Conservation (phyloP, 2,329 filamentous ascomycete genomes). For the Sclerotinia glacialis region DNA sequence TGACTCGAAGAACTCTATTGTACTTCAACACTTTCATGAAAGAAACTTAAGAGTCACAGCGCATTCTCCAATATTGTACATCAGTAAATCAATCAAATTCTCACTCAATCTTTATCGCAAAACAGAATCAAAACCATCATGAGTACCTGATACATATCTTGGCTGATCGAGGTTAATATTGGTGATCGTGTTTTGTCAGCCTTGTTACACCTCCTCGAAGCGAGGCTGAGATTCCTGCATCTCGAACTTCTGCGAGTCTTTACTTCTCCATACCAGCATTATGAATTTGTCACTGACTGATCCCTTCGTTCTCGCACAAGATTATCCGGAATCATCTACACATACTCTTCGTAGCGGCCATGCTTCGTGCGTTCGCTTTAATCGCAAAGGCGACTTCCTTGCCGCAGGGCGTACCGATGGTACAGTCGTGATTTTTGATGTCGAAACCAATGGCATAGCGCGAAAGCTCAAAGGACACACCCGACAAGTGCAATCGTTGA, state of each 20-base stretch:
- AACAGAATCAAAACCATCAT: neutral
- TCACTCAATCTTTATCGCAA: neutral
- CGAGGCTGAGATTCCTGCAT: constrained; percentile 14
- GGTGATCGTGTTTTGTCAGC: neutral
- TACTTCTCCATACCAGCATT: constrained; percentile 24
- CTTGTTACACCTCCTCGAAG: neutral
- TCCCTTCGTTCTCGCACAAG: constrained; percentile 68
- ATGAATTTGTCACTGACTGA: constrained; percentile 74
- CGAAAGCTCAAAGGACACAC: constrained; percentile 92
- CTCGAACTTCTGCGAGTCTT: neutral
- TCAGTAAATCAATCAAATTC: neutral
- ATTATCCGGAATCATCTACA: constrained; percentile 87
- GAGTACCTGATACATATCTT: neutral
- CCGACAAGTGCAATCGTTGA: constrained; percentile 87
- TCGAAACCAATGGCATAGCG: constrained; percentile 95
- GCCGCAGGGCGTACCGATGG: constrained; percentile 93
- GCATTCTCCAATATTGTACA: neutral
- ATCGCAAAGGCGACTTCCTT: constrained; percentile 88
- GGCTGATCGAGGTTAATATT: neutral
- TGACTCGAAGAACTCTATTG: neutral
- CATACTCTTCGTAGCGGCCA: constrained; percentile 76
- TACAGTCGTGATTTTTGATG: constrained; percentile 91
- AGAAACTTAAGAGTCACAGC: neutral
- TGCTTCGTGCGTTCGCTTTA: constrained; percentile 75
- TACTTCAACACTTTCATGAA: neutral